Evolutionary conservation across 2,329 filamentous ascomycete genomes (phyloP), one percentile per base, ranked within the genome.

Genomic region (Hymenoscyphus fructigenus): DNA sequence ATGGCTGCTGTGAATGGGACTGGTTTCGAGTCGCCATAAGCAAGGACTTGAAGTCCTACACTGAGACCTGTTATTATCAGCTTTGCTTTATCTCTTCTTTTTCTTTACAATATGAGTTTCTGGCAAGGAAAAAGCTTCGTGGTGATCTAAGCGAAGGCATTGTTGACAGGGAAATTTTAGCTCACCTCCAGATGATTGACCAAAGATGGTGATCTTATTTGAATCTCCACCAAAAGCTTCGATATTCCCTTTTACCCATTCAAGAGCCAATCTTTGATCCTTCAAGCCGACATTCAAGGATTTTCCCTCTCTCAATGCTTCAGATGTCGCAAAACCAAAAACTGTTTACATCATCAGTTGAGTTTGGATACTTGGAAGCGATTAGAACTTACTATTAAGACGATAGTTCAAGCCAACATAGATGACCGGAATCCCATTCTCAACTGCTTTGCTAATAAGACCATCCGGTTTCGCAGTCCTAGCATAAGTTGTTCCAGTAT

Each of bases 301-400:
- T 12, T 67, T 67, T 1, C 65, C 58, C 0, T 32, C 56, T 57
- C 65, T 78, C 26, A 85, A 80, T 60, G 83, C 69, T n/a, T 78
- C 76, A 1, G 85, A 86, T n/a, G 84, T 82, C 59, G 91, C 75
- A 76, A 93, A 92, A 0, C 91, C 91, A 72, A 91, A 79, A 2
- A 85, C 83, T n/a, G n/a, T 50, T 58, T 50, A n/a, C 44, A 29
- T 10, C 87, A 36, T 64, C 57, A 67, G 28, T 47, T n/a, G n/a
- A n/a, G n/a, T n/a, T n/a, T n/a, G n/a, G n/a, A n/a, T n/a, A n/a
- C n/a, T n/a, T n/a, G n/a, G n/a, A n/a, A n/a, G n/a, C n/a, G n/a
- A n/a, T n/a, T n/a, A n/a, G 1, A 32, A 50, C 65, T 66, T 64
- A 71, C 69, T 67, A 9, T 66, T 69, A 9, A 72, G 34, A 28